These are phyloP conservation scores for Amanita muscaria DNA, from an alignment of 768 basidiomycete species.

Conservation along the genomic window DNA sequence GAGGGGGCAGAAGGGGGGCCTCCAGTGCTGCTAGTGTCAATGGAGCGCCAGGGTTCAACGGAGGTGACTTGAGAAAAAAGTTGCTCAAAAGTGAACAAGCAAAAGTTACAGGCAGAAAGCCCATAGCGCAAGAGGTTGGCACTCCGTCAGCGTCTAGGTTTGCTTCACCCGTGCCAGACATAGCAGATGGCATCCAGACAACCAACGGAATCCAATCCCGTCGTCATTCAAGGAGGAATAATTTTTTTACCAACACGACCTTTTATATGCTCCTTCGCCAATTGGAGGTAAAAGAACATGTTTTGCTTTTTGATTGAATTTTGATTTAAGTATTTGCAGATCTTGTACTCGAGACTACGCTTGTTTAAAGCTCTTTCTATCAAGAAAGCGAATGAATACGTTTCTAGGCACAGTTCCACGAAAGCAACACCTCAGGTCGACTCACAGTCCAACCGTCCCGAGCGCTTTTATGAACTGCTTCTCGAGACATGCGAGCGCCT, in stretches of 20 bases:
- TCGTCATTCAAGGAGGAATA: constrained; percentile 32
- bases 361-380: constrained; percentile 67
- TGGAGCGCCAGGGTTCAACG: constrained; percentile 16
- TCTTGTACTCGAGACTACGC: constrained; percentile 74
- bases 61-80: constrained; percentile 71
- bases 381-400: constrained; percentile 29
- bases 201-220: background rate
- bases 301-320: background rate
- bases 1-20: constrained; percentile 20
- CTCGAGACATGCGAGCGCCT: constrained; percentile 83
- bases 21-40: constrained; percentile 18
- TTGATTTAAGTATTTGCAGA: constrained; percentile 31
- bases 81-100: constrained; percentile 77
- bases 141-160: constrained; percentile 50
- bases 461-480: constrained; percentile 74
- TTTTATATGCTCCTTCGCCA: constrained; percentile 83
- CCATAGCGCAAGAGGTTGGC: constrained; percentile 41
- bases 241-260: constrained; percentile 84
- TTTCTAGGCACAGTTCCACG: constrained; percentile 7
- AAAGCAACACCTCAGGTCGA: constrained; percentile 17
- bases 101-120: constrained; percentile 55
- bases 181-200: constrained; percentile 24
- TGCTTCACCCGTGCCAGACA: constrained; percentile 50
- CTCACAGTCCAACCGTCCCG: constrained; percentile 29
- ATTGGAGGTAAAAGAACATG: constrained; percentile 57